Evolutionary conservation across 2,329 filamentous ascomycete species (phyloP).

Genomic region (Xylariaceae sp.): DNA sequence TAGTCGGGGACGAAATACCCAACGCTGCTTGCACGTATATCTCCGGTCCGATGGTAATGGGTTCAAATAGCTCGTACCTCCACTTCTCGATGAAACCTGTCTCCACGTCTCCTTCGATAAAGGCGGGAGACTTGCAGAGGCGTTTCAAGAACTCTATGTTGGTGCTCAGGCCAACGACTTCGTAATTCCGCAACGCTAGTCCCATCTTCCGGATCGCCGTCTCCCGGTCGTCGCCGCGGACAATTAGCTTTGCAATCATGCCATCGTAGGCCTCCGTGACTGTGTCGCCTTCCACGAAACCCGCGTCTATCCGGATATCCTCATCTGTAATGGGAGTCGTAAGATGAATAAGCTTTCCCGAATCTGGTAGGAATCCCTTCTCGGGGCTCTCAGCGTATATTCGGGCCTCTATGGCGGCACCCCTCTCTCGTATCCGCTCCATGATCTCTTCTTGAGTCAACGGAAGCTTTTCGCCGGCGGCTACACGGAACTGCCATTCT

Average conservation of each 20-base stretch:
- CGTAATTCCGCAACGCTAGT: conserved; percentile 76
- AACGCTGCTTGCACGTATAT: conserved; percentile 83
- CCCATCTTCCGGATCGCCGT: conserved; percentile 78
- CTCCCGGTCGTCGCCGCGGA: conserved; percentile 70
- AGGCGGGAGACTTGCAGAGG: conserved; percentile 73
- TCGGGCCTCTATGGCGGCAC: conserved; percentile 88
- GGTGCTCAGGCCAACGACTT: conserved; percentile 86
- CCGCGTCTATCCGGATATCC: conserved; percentile 85
- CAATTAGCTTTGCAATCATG: conserved; percentile 98
- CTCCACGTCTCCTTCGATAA: conserved; percentile 82
- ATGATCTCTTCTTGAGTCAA: conserved; percentile 61
- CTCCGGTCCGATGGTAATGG: conserved; percentile 58
- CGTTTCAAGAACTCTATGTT: conserved; percentile 96
- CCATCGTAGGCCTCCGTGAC: conserved; percentile 95
- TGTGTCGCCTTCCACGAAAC: conserved; percentile 84
- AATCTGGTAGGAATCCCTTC: conserved; percentile 89
- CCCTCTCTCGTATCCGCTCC: conserved; percentile 63
- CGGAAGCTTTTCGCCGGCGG: conserved; percentile 51
- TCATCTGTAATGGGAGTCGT: conserved; percentile 62
- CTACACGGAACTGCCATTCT: conserved; percentile 87
- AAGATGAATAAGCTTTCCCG: conserved; percentile 79
- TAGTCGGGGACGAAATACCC: conserved; percentile 56
- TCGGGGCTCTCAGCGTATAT: conserved; percentile 96
- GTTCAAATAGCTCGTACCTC: conserved; percentile 68
- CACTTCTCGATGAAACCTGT: conserved; percentile 96